Percentiles rank a stretch among this genome's conserved stretches.
Evolutionary conservation across 768 basidiomycete genomes (phyloP).

Genomic region (Pleurotus platypus): DNA sequence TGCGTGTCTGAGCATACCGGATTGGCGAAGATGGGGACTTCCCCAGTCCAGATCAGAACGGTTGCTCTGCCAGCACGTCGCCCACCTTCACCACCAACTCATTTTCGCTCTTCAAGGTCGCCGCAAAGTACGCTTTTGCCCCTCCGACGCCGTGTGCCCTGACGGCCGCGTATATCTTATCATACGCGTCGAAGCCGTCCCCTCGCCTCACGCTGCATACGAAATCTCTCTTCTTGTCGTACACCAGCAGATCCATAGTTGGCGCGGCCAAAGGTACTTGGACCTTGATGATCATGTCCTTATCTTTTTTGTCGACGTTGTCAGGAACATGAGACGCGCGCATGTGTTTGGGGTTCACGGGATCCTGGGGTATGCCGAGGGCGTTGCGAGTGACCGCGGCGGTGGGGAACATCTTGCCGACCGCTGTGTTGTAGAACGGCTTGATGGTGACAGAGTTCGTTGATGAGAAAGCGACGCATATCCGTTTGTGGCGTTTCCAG

Average conservation of each 20-base stretch:
- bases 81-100: constrained; percentile 47
- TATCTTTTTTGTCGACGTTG: constrained; percentile 18
- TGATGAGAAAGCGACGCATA: constrained; percentile 41
- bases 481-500: constrained; percentile 46
- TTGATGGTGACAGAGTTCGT: constrained; percentile 42
- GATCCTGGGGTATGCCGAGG: constrained; percentile 22
- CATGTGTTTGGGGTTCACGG: constrained; percentile 15
- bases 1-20: too few species aligned
- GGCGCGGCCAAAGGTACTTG: constrained; percentile 35
- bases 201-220: constrained; percentile 35
- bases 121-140: constrained; percentile 52
- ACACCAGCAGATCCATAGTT: constrained; percentile 35
- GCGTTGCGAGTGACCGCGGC: constrained; percentile 23
- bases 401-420: constrained; percentile 10
- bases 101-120: constrained; percentile 42
- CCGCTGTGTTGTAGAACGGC: constrained; percentile 31
- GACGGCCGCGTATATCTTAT: constrained; percentile 34
- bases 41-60: constrained; percentile 31
- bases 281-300: constrained; percentile 50
- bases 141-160: constrained; percentile 36
- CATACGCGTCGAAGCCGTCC: constrained; percentile 34
- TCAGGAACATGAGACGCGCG: constrained; percentile 21
- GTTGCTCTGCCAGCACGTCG: constrained; percentile 54
- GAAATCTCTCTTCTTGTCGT: constrained; percentile 52
- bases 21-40: too few species aligned